phyloP scores from a whole-genome alignment of 2,329 filamentous ascomycete species.

The Talaromyces piceae region DNA sequence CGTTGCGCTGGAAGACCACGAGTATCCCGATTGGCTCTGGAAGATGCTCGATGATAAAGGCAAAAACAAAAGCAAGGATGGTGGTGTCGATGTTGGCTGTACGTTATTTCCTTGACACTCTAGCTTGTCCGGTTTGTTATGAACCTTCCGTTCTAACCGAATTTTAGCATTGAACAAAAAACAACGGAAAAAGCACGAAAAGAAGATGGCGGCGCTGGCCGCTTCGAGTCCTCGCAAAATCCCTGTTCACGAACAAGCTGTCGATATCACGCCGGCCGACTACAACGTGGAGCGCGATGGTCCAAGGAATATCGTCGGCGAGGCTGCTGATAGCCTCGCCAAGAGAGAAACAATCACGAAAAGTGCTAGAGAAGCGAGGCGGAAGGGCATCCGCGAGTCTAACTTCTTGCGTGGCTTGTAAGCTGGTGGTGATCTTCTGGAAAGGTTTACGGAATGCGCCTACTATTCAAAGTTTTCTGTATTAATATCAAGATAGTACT shows the following conservation, averaged over 20 bases:
- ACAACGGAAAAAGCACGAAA: conserved; percentile 40
- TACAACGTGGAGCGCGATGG: conserved; percentile 22
- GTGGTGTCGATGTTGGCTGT: conserved; percentile 35
- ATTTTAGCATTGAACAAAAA: conserved; percentile 39
- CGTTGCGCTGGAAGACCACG: conserved; percentile 38
- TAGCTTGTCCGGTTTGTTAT: conserved; percentile 1
- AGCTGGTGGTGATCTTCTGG: conserved; percentile 7
- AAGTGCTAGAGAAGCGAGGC: conserved; percentile 37
- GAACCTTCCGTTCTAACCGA: conserved; percentile 13
- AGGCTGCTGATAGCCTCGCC: conserved; percentile 29
- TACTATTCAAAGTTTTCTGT: background rate
- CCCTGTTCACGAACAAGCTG: conserved; percentile 39
- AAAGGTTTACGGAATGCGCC: background rate
- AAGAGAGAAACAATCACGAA: conserved; percentile 36
- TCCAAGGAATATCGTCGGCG: conserved; percentile 19
- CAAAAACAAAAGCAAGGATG: conserved; percentile 25
- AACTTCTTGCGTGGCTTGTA: conserved; percentile 44
- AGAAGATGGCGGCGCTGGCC: conserved; percentile 38
- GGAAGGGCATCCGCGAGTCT: conserved; percentile 39
- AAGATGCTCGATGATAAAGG: conserved; percentile 32
- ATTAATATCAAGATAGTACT: background rate
- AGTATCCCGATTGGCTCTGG: conserved; percentile 45
- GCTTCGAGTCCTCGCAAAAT: conserved; percentile 32
- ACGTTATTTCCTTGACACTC: conserved; percentile 15
- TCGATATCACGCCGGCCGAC: conserved; percentile 36